A percentile compares a stretch with the other conserved stretches of the same genome.
phyloP scores from a whole-genome alignment of 2,329 filamentous ascomycete species.

The Pseudogymnoascus sp. region DNA sequence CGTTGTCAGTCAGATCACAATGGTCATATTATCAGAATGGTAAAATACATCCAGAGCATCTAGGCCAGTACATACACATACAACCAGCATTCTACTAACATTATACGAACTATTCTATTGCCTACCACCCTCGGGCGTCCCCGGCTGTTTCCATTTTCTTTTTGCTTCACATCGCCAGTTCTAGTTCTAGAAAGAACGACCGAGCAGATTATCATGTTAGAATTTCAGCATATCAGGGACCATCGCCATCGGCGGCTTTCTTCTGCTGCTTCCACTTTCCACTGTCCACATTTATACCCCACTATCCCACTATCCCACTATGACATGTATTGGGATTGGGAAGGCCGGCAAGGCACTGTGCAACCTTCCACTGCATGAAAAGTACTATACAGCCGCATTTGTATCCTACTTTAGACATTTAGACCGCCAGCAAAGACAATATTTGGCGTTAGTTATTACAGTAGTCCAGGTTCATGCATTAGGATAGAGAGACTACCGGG shows the following conservation, averaged over 20 bases:
- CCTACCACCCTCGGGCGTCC: not conserved
- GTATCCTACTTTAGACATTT: not conserved
- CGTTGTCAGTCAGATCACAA: not conserved
- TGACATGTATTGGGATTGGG: not conserved
- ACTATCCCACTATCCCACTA: not conserved
- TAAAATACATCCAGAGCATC: too few species aligned
- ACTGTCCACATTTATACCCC: not conserved
- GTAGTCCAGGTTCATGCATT: not conserved
- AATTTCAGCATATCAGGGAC: not conserved
- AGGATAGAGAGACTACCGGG: not conserved
- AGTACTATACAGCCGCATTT: not conserved
- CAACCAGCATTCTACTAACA: not conserved
- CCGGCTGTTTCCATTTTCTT: not conserved
- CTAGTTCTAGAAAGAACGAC: not conserved
- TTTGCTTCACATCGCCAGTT: not conserved
- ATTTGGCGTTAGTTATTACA: not conserved
- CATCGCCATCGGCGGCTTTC: not conserved
- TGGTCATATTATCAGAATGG: not conserved
- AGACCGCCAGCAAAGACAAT: not conserved
- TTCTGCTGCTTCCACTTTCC: not conserved
- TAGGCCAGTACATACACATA: too few species aligned
- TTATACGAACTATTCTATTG: not conserved
- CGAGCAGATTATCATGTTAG: not conserved
- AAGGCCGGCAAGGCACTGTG: not conserved
- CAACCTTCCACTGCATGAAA: not conserved